These are phyloP conservation scores for Didymella arachidicola DNA, from an alignment of 2,329 filamentous ascomycete species.

Conservation along the genomic window DNA sequence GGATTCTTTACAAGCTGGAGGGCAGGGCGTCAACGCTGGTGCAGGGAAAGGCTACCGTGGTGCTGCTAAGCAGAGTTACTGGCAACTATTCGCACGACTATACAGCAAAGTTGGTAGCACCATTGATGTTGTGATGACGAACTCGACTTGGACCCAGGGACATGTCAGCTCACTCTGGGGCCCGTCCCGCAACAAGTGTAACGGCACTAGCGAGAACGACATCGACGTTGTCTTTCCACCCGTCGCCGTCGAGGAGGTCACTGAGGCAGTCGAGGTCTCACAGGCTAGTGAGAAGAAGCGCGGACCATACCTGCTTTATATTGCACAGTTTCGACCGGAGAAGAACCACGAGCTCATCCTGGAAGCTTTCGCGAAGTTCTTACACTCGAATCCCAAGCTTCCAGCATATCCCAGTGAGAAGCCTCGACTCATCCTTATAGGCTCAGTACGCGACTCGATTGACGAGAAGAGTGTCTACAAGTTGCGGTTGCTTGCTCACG, in stretches of 20 bases:
- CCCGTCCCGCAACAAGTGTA: constrained; percentile 51
- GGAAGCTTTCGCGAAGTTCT: constrained; percentile 80
- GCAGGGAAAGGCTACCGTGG: constrained; percentile 77
- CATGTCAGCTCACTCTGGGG: constrained; percentile 84
- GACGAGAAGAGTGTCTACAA: constrained; percentile 87
- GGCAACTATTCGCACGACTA: constrained; percentile 80
- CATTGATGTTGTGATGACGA: constrained; percentile 96
- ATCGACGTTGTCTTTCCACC: constrained; percentile 89
- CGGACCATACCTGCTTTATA: constrained; percentile 81
- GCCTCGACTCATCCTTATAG: constrained; percentile 82
- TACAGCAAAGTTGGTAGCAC: constrained; percentile 85
- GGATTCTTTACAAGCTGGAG: constrained; percentile 67
- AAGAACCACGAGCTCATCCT: constrained; percentile 94
- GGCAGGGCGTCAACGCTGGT: constrained; percentile 82
- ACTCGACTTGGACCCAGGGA: constrained; percentile 88
- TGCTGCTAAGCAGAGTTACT: constrained; percentile 78
- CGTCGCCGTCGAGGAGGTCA: constrained; percentile 85
- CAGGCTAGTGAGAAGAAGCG: constrained; percentile 72
- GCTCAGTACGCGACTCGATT: constrained; percentile 85
- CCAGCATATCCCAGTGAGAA: constrained; percentile 55
- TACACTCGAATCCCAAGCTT: constrained; percentile 50
- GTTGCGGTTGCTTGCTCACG: constrained; percentile 83
- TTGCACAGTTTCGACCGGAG: constrained; percentile 96
- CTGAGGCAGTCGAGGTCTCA: constrained; percentile 75
- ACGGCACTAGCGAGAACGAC: constrained; percentile 59